Conservation (phyloP, 2,329 filamentous ascomycete species). For the Ophiocordyceps camponoti-floridani region DNA sequence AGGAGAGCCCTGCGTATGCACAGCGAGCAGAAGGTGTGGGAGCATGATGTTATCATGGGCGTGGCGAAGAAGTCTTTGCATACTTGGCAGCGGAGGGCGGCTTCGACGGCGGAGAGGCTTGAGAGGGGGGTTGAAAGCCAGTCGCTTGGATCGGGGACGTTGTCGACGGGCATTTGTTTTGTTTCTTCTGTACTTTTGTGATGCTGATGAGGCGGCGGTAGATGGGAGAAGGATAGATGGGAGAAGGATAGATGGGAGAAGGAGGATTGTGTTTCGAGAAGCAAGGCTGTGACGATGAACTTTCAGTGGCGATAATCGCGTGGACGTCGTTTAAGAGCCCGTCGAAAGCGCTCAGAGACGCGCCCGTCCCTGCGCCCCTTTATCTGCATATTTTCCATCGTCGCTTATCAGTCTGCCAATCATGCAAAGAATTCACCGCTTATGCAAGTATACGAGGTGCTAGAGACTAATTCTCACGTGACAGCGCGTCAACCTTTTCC, state of each 20-base stretch:
- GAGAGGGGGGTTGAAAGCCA: conserved; percentile 58
- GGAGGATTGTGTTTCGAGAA: no score
- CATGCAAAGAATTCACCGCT: no score
- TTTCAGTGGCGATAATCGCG: neutral
- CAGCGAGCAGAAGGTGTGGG: conserved; percentile 89
- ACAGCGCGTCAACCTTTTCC: conserved; percentile 10
- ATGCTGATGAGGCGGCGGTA: no score
- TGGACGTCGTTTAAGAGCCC: no score
- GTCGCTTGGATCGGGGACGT: conserved; percentile 63
- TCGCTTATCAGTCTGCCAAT: no score
- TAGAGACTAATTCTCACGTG: no score
- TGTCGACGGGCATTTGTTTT: conserved; percentile 12
- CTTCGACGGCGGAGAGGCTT: conserved; percentile 54
- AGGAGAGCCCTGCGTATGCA: conserved; percentile 81
- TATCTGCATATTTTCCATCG: no score
- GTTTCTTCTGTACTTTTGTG: neutral
- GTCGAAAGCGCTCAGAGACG: no score
- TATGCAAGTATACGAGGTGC: no score
- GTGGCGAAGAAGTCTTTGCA: conserved; percentile 96
- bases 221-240: no score
- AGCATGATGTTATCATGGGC: conserved; percentile 87
- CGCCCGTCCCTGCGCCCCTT: neutral
- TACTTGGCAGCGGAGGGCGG: conserved; percentile 80
- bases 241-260: no score
- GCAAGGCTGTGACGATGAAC: neutral